Base-by-base conservation (phyloP, 225 moss, liverwort and hornwort genomes). In the Asterella californica region DNA sequence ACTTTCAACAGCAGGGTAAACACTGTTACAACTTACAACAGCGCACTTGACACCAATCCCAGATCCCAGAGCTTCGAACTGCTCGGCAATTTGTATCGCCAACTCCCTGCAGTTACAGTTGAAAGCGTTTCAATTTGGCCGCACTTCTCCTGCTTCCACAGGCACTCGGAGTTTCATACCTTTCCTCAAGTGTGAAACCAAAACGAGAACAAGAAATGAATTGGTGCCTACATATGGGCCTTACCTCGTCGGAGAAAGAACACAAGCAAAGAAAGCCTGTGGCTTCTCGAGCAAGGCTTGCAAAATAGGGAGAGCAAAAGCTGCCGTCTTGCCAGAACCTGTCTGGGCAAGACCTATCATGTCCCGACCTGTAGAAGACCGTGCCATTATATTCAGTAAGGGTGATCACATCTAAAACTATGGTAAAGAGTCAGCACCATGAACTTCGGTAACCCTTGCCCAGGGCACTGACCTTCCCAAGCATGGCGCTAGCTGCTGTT, bases 31-130 rank as follows among this genome's bases (percentile, higher is more conserved):
- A 72, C 73, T 80, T 80, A 80, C 87, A 27, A 96, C 96, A 12
- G 91, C 96, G 81, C 94, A 93, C 79, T 91, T 94, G 19, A 96
- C 81, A 45, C 96, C 96, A 9, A 96, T 94, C 1, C 92, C 94
- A n/a, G 92, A 91, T 32, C 96, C 96, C 5, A 96, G 78, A n/a
- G 96, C 96, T 74, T 96, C 94, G 38, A 96, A 93, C 84, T 96
- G 93, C 87, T 96, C 93, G 5, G 92, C 87, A n/a, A 96, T 96
- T 76, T 96, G 96, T 30, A 96, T 96, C 0, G 96, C 96, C 27
- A 96, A 87, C 88, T 96, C 96, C 60, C 96, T 86, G 80, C 68
- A 62, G 9, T 21, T 59, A 18, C 24, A 38, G 30, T 37, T 21
- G 36, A 30, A 11, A 37, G 9, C 42, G 42, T 42, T 42, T 42